Base-by-base conservation (phyloP, 139 green algal species). In the Closterium sp. region DNA sequence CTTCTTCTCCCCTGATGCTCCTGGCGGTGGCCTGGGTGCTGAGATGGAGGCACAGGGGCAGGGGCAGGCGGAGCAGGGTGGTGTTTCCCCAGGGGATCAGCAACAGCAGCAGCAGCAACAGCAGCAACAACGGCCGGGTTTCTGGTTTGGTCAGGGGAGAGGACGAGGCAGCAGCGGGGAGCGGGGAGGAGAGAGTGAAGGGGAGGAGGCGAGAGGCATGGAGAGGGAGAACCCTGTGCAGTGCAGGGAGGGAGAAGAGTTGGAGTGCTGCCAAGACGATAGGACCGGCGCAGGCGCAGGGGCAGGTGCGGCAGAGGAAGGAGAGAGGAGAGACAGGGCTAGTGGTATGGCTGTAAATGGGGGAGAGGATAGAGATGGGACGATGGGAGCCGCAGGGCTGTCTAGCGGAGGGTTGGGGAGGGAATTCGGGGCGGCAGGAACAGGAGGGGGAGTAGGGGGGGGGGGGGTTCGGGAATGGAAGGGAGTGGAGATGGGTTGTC, bases 1-100 rank as follows among this genome's bases (percentile, higher is more conserved):
- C 70, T 92, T 92, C 90, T 92, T 92, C 27, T 87, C 90, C 9
- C 27, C 90, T 31, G 90, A 92, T 24, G 90, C 90, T 4, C 90
- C 90, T 10, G 90, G 90, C 24, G 90, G 90, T 84, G 90, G 90
- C 29, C 34, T 92, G 70, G 90, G 90, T 17, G n/a, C 28, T 28
- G 85, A 87, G 22, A 87, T 87, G 85, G 28, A 87, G 85, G 28
- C 85, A 32, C 85, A 87, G 85, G n/a, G n/a, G 85, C 85, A 31
- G 85, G 85, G 28, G 9, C 85, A 87, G 85, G 28, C 24, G 85
- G 85, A 87, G 85, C n/a, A 87, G 85, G 62, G 17, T 79, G 62
- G 62, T 1, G 13, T 11, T 79, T 79, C 19, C 13, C 17, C 2
- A 79, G 62, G 62, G 62, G 62, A 79, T 22, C 85, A 87, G 21